Base-by-base conservation (phyloP, 2,329 filamentous ascomycete species). In the Arachnopeziza araneosa region DNA sequence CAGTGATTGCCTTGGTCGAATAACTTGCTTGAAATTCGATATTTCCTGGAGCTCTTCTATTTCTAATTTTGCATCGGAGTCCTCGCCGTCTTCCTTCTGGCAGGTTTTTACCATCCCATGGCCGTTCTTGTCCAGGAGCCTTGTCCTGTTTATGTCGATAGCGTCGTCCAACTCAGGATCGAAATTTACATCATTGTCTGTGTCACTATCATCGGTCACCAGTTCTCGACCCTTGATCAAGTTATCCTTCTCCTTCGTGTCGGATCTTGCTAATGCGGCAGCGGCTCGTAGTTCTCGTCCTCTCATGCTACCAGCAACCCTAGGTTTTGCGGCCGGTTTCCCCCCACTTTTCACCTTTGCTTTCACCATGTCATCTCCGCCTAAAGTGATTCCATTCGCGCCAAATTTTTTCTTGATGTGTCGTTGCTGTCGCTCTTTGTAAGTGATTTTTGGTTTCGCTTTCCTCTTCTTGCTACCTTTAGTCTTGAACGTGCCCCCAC, bases 401-500 rank as follows among this genome's bases (percentile, higher is more conserved):
- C 84, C 84, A 67, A 87, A 86, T 66, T 85, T 86, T 71, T 78
- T 83, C 66, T 78, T 74, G 54, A 87, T 85, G 49, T 80, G 75
- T 56, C 79, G 75, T 60, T 74, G 76, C 68, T 81, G 82, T 57
- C 81, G 77, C 55, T 73, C 71, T 51, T 71, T 72, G 50, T 69
- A 71, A 1, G 70, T 70, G 30, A 73, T 68, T 63, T 70, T 71
- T 8, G 68, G 66, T 70, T 84, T 87, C 23, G 75, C 75, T 60
- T 78, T 76, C 68, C 80, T 78, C 59, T 83, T 78, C 63, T 80
- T 78, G 49, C 80, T 74, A 50, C 78, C 74, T 26, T 77, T 75
- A 1, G 85, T 85, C 54, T 83, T 79, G 71, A 88, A 96, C 2
- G 90, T 92, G 1, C 91, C 91, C 63, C 91, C 91, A 68, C 91